phyloP scores from a whole-genome alignment of 2,329 filamentous ascomycete genomes.

The Talaromyces funiculosus region DNA sequence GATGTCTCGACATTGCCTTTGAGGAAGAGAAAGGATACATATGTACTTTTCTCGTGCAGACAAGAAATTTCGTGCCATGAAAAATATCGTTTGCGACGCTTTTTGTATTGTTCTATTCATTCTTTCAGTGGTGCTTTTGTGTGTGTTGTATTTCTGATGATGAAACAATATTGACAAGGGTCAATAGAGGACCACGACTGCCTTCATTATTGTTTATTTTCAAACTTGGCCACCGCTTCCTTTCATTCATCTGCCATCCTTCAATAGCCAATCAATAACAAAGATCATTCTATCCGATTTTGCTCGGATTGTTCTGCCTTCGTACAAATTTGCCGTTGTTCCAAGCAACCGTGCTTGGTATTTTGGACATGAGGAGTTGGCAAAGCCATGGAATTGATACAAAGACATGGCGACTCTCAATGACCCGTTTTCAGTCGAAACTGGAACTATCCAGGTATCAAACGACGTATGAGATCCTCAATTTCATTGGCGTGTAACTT shows the following conservation, averaged over 20 bases:
- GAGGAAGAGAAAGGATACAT: slow-evolving; percentile 1
- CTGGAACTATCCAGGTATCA: background rate
- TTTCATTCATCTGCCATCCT: too few species aligned
- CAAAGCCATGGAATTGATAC: background rate
- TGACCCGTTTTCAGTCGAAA: background rate
- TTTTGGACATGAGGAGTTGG: background rate
- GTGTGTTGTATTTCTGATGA: background rate
- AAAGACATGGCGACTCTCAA: background rate
- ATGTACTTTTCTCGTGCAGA: background rate
- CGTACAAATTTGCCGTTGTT: background rate
- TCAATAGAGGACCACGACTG: too few species aligned
- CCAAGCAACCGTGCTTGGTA: background rate
- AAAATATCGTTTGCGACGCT: background rate
- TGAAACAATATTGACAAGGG: background rate
- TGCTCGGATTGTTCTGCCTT: background rate
- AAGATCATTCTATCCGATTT: background rate
- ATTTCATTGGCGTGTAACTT: background rate
- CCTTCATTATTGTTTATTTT: too few species aligned
- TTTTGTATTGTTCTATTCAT: background rate
- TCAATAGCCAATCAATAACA: background rate
- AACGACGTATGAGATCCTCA: background rate
- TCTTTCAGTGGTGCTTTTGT: background rate
- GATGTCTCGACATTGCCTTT: background rate
- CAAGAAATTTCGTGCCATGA: background rate
- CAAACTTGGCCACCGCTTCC: too few species aligned